Percentiles rank a stretch among this genome's conserved stretches.
phyloP scores from a whole-genome alignment of 1,284 basidiomycete species.

The Gastroboletus turbinatus region DNA sequence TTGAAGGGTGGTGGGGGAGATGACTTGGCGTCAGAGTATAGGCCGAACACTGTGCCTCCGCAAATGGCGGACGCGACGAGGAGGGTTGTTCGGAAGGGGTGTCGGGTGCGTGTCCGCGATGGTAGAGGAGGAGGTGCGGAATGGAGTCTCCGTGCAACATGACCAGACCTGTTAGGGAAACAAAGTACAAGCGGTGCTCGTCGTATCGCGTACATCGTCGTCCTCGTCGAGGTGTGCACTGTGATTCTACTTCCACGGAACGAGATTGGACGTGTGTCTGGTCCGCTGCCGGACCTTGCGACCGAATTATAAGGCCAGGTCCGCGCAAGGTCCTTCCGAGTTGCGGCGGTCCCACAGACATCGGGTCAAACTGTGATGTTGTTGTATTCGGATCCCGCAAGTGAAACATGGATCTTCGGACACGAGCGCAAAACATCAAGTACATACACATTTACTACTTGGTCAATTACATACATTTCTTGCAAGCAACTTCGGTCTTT shows the following conservation, averaged over 20 bases:
- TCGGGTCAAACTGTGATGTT: not conserved
- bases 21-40: slow-evolving; percentile 30
- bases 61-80: slow-evolving; percentile 22
- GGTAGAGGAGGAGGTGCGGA: slow-evolving; percentile 1
- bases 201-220: slow-evolving; percentile 16
- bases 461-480: slow-evolving; percentile 4
- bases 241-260: not conserved
- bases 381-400: not conserved
- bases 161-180: not conserved
- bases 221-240: not conserved
- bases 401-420: not conserved
- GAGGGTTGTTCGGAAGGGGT: slow-evolving; percentile 13
- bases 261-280: not conserved
- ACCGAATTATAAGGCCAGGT: not conserved
- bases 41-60: slow-evolving; percentile 14
- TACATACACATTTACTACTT: not conserved
- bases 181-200: slow-evolving; percentile 5
- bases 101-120: not conserved
- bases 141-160: slow-evolving; percentile 1
- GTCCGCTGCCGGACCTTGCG: not conserved
- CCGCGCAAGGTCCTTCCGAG: slow-evolving; percentile 19
- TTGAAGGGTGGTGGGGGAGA: slow-evolving; percentile 27
- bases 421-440: not conserved
- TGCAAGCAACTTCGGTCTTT: not conserved
- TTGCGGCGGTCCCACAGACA: not conserved